Conservation (phyloP, 176 grass and related monocot species). For the Ampelocalamus luodianensis region DNA sequence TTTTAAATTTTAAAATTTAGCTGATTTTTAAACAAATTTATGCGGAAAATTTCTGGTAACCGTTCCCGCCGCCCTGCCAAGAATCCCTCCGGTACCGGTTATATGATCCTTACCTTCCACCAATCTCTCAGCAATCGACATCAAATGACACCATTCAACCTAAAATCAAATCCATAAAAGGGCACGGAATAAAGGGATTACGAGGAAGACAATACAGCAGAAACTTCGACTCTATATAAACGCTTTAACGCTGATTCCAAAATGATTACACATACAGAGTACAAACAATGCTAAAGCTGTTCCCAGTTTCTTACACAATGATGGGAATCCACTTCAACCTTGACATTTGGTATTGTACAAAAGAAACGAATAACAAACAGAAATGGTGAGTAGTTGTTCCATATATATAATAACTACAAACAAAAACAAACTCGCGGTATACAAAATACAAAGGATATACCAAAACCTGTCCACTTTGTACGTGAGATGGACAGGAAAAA, state of each 20-base stretch:
- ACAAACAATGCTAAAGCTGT: background rate
- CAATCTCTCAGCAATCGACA: background rate
- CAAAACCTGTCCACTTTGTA: constrained; percentile 42
- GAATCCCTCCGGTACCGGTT: no score
- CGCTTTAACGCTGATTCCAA: background rate
- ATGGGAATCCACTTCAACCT: background rate
- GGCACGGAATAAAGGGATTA: background rate
- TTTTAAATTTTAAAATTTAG: no score
- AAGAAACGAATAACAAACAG: background rate
- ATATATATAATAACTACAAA: constrained; percentile 46
- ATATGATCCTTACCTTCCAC: no score
- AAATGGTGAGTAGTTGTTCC: background rate
- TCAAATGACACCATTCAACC: background rate
- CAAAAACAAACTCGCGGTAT: constrained; percentile 6
- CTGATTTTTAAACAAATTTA: no score
- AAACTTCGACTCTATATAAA: background rate
- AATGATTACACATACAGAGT: background rate
- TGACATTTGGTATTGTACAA: constrained; percentile 14
- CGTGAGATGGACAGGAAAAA: constrained; percentile 39
- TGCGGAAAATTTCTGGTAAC: no score
- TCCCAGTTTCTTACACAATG: background rate
- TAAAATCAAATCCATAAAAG: background rate
- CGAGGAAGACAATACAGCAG: background rate
- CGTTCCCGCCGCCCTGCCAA: no score
- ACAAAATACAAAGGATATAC: constrained; percentile 34